These are phyloP conservation scores for Sicyos baderoa DNA, from an alignment of 306 rosid genomes.

Conservation along the genomic window DNA sequence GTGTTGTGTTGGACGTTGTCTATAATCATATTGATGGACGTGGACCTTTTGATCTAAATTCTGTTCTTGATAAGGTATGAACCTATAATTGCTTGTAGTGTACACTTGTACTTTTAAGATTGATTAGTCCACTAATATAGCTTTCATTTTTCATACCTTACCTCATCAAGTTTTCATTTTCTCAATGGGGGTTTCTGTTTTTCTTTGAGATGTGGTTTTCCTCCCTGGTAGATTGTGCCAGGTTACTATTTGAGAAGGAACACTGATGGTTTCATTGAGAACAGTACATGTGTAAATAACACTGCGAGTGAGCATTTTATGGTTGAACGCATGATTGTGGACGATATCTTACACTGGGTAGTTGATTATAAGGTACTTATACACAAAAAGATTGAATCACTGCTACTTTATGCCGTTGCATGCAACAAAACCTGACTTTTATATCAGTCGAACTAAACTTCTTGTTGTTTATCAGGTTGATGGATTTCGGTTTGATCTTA, in stretches of 20 bases:
- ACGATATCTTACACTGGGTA: conserved; percentile 90
- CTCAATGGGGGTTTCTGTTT: conserved; percentile 15
- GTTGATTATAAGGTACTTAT: conserved; percentile 71
- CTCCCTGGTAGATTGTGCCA: conserved; percentile 78
- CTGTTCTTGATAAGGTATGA: conserved; percentile 86
- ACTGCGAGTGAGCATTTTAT: conserved; percentile 91
- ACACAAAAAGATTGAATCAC: conserved; percentile 20
- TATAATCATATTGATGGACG: conserved; percentile 84
- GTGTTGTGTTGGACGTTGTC: conserved; percentile 81
- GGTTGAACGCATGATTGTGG: conserved; percentile 85
- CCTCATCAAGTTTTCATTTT: conserved; percentile 21
- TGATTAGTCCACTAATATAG: not conserved
- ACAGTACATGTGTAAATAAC: conserved; percentile 87
- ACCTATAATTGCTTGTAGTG: conserved; percentile 18
- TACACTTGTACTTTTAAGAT: not conserved
- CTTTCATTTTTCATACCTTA: conserved; percentile 16
- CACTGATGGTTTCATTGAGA: conserved; percentile 75
- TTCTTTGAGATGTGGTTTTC: conserved; percentile 25
- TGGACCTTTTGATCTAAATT: conserved; percentile 68
- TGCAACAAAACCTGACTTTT: not conserved
- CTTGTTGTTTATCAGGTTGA: conserved; percentile 55
- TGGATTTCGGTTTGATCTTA: conserved; percentile 92
- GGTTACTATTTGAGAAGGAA: conserved; percentile 94
- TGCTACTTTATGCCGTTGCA: conserved; percentile 7
- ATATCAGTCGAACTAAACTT: not conserved